Evolutionary conservation across 192 early-diverging fungal species (phyloP), one percentile per base, ranked within the genome.

Genomic region (Jimgerdemannia flammicorona): DNA sequence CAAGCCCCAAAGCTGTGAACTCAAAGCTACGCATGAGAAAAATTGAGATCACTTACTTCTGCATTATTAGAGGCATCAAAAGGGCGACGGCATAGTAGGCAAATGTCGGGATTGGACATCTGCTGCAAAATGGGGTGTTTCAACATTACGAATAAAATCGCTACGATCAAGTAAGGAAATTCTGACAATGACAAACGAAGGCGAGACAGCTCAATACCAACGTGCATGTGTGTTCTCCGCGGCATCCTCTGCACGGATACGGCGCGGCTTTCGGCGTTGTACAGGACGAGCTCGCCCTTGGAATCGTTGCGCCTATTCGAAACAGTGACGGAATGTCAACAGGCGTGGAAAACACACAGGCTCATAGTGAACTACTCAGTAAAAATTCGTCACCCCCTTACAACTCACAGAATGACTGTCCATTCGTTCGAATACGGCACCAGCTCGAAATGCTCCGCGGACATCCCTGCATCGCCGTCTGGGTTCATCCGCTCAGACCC

Each of bases 221-320:
- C 3, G 10, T 6, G 20, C 66, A 41, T 49, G 17, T 3, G 17
- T 19, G 17, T 8, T 44, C 43, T 72, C 71, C 49, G 49, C 14
- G 49, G 49, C 49, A 59, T 6, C 41, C 74, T 41, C 72, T 83
- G 83, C 63, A 85, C 85, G 71, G 80, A 85, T 17, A 88, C 83
- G 40, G 72, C 81, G 72, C 81, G 83, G 44, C 80, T 85, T 42
- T 89, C 86, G 11, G 85, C 84, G 76, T 93, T 92, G 67, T 89
- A 93, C 7, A 94, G 79, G 1, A 94, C 93, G 11, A 89, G 77
- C 29, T 93, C 87, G 19, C 87, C 87, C 39, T 70, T 63, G 4
- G 41, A 44, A 68, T 82, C 78, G 29, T 85, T 83, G 17, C 80
- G 81, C 19, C 83, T 85, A 64, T 44, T 59, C 49, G 8, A 29